A percentile compares a stretch with the other conserved stretches of the same genome.
These are phyloP conservation scores for Wickerhamomyces chaumierensis DNA, from an alignment of 805 yeast species.

Conservation along the genomic window DNA sequence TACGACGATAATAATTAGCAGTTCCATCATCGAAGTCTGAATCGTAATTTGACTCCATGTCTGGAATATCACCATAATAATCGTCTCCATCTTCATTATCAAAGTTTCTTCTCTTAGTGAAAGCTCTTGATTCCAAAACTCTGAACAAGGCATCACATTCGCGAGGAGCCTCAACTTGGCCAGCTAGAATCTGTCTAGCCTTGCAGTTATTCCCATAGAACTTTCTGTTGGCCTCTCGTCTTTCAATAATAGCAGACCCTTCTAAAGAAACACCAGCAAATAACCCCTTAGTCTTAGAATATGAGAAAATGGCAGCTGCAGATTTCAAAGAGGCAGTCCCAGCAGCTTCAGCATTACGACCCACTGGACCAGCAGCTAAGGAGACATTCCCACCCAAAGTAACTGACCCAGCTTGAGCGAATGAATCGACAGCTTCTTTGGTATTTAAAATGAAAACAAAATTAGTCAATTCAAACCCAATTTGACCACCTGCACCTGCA, in stretches of 20 bases:
- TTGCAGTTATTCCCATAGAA: conserved; percentile 85
- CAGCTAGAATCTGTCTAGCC: conserved; percentile 75
- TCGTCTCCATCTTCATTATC: conserved; percentile 47
- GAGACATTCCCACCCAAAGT: conserved; percentile 93
- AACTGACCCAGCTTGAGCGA: conserved; percentile 87
- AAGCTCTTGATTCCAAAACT: conserved; percentile 77
- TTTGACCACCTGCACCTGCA: conserved; percentile 97
- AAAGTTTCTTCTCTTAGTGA: conserved; percentile 37
- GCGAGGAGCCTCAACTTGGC: conserved; percentile 88
- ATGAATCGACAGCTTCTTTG: conserved; percentile 80
- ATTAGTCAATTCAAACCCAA: conserved; percentile 94
- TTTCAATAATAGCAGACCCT: conserved; percentile 92
- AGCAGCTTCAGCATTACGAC: conserved; percentile 95
- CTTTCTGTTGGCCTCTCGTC: conserved; percentile 94
- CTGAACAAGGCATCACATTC: conserved; percentile 81
- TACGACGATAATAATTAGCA: conserved; percentile 19
- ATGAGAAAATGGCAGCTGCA: conserved; percentile 85
- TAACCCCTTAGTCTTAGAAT: conserved; percentile 91
- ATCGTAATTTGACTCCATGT: conserved; percentile 9
- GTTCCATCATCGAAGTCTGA: conserved; percentile 5
- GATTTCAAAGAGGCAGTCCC: conserved; percentile 83
- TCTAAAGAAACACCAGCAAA: conserved; percentile 97
- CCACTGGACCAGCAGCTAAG: conserved; percentile 95
- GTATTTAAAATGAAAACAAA: conserved; percentile 88
- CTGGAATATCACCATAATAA: conserved; percentile 55